Evolutionary conservation across 306 rosid species (phyloP), one percentile per base, ranked within the genome.

Genomic region (Datisca glomerata): DNA sequence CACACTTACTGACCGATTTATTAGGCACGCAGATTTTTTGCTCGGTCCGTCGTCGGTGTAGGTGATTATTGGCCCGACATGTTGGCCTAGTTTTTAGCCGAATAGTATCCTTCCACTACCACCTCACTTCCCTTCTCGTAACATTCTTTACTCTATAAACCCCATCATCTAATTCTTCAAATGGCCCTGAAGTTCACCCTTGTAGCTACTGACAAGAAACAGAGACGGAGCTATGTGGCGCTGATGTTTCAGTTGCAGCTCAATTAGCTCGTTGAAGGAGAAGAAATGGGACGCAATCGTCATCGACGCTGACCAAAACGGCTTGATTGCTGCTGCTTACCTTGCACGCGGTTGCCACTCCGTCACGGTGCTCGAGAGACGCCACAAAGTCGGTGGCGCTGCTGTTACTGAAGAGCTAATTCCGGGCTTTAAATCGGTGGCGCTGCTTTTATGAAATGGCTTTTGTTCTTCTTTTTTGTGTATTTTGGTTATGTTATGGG

Each of bases 301-400:
- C 21, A 65, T 89, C 51, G 97, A 95, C 43, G 97, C 84, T 4
- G 95, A 86, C 73, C 97, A 89, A 65, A 89, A 89, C 63, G 97
- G 97, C 45, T 74, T 89, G 57, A 80, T 86, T 0, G 83, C 95
- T 0, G 95, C 97, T n/a, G 83, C 97, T 2, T 89, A 89, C 53
- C 81, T 89, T 13, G 86, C 93, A 18, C 95, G 93, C 1, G 80
- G 53, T 5, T 93, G 91, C 12, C 95, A 80, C 41, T 83, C 93
- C n/a, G 93, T 79, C 17, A 93, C 83, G 1, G 97, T 87, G 32
- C 89, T 87, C 24, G 97, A 87, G 60, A 81, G 94, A 25, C 97
- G 94, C 10, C 85, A 76, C 66, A 49, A 79, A 18, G 67, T 87
- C 32, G 97, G 97, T 11, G 97, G 97, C 2, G 97, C 97, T 22